Conservation (phyloP, 139 green algal species). For the Tetradesmus obliquus region DNA sequence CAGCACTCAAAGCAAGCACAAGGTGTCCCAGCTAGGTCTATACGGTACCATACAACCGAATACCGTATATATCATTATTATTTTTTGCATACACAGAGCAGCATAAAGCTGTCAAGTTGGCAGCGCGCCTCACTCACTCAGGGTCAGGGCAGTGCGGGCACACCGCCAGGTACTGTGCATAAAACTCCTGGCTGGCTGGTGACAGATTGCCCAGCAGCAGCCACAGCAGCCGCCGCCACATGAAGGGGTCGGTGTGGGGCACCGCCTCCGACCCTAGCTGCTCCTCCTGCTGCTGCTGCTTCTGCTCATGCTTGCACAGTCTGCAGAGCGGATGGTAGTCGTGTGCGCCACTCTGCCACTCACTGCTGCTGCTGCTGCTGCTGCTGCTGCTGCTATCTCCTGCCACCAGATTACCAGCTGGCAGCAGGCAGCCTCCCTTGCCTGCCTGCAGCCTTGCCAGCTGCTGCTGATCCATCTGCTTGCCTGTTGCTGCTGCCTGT, state of each 20-base stretch:
- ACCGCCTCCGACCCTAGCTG: constrained; percentile 4
- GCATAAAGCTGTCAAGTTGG: no score
- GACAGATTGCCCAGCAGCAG: constrained; percentile 35
- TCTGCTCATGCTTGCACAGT: background rate
- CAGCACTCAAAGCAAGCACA: no score
- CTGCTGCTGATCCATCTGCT: background rate
- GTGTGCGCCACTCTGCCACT: background rate
- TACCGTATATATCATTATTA: no score
- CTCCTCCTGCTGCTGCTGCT: constrained; percentile 7
- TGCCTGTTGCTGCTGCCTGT: background rate
- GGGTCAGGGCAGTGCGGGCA: background rate
- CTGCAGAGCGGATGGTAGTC: background rate
- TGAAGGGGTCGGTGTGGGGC: background rate
- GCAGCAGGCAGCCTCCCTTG: background rate
- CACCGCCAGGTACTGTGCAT: background rate
- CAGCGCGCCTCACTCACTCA: no score
- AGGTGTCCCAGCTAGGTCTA: no score
- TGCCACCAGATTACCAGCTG: no score
- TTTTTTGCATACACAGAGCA: no score
- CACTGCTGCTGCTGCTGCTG: no score
- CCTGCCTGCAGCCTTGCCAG: background rate
- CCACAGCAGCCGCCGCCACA: constrained; percentile 40
- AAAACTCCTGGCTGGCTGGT: constrained; percentile 9
- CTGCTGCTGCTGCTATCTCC: no score
- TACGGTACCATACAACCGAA: no score